Base-by-base conservation (phyloP, 2,329 filamentous ascomycete genomes). In the Fusarium sp. region DNA sequence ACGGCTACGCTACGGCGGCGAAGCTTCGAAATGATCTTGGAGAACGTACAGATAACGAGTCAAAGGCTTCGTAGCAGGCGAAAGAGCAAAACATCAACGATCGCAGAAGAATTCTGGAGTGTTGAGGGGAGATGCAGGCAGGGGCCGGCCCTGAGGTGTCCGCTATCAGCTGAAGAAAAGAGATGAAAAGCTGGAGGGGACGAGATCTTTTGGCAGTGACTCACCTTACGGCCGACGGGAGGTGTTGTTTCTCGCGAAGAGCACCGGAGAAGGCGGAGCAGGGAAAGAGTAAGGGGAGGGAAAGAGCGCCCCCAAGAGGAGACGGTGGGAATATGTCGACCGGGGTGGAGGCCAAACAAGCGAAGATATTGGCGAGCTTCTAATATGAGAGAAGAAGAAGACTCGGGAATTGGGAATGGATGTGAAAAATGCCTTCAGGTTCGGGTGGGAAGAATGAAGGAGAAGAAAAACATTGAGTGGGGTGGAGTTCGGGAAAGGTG, bases 321-420 rank as follows among this genome's bases (percentile, higher is more conserved):
- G 5, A 48, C 7, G 22, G 10, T 29, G 20, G 18, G 33, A 18
- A 22, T 20, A n/a, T 31, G 22, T 20, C 14, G 41, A 29, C 14
- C 5, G 18, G 11, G 63, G 48, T 24, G 4, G 31, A 39, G 45
- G 48, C 22, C 68, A 54, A 59, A 27, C 27, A 54, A 56, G 43
- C 14, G n/a, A 48, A 45, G 16, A 39, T 56, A 45, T 52, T 58
- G 41, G 29, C 33, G 48, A 22, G 61, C 48, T 41, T 52, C 6
- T 64, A 43, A 73, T 24, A 31, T 54, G 48, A 54, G 48, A 31
- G 27, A 58, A 27, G 48, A 64, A 31, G 62, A 50, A 35, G 61
- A 6, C 13, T 37, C 7, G 35, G 35, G n/a, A 22, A 29, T 37
- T 71, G 63, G 22, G 8, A 31, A 31, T 10, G 29, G 62, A 24